phyloP scores from a whole-genome alignment of 2,329 filamentous ascomycete genomes.

The Epichloe brachyelytri region DNA sequence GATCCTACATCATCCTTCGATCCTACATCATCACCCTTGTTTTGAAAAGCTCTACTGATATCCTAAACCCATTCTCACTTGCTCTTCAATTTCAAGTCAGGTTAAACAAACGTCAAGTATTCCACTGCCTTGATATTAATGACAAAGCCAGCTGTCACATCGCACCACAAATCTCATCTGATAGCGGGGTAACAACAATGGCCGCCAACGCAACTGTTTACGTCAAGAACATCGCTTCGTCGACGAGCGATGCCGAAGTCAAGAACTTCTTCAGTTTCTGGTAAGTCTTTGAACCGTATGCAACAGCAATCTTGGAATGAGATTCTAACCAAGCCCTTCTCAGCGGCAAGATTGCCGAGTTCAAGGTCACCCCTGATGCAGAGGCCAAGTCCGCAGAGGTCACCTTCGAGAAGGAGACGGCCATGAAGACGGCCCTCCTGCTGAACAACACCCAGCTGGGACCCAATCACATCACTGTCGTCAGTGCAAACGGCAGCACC shows the following conservation, averaged over 20 bases:
- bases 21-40: no score
- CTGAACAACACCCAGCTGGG: conserved; percentile 95
- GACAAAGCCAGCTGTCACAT: not conserved
- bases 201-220: conserved; percentile 37
- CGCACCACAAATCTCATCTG: not conserved
- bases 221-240: conserved; percentile 75
- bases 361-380: conserved; percentile 60
- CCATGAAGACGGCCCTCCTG: conserved; percentile 90
- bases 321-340: not conserved
- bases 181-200: conserved; percentile 5
- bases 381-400: conserved; percentile 77
- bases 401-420: conserved; percentile 91
- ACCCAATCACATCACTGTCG: conserved; percentile 66
- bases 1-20: no score
- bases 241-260: conserved; percentile 82
- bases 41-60: no score
- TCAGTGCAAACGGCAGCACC: conserved; percentile 51
- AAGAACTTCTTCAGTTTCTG: conserved; percentile 96
- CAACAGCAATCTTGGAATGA: not conserved
- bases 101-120: not conserved
- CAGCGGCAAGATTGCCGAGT: conserved; percentile 80
- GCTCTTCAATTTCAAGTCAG: not conserved
- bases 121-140: not conserved
- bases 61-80: no score
- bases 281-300: conserved; percentile 33